Base-by-base conservation (phyloP, 2,329 filamentous ascomycete genomes). In the Fusarium neocosmosporiellum region DNA sequence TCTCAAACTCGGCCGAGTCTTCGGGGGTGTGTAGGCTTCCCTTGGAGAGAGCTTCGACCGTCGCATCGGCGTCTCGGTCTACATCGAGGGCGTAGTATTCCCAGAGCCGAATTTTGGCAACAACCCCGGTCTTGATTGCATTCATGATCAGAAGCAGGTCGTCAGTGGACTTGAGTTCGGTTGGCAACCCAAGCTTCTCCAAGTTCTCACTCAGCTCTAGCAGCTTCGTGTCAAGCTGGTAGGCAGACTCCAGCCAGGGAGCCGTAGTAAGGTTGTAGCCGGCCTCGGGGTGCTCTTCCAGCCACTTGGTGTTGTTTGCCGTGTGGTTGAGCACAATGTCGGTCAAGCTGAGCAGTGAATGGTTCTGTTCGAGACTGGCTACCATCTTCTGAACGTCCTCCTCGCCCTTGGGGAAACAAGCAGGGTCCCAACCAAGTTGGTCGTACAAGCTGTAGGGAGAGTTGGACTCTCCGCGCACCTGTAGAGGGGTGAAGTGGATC, bases 321-420 rank as follows among this genome's bases (percentile, higher is more conserved):
- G 96, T 99, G 84, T 99, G 96, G 79, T 99, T 99, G 86, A 96
- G 95, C 50, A 99, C 97, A 70, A 99, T 96, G 81, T 99, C 96
- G 1, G 96, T 98, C 84, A 99, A 84, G 70, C 94, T 94, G 65
- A 99, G 87, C 62, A 99, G 86, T 3, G 93, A 93, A 81, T 97
- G 91, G 60, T 97, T 91, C 59, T 91, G 88, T 82, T 98, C 94
- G 88, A 99, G 92, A 79, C 90, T 95, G 48, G 89, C 83, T 20
- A 97, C 90, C 86, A 99, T 87, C 54, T 90, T 87, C 66, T 91
- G 86, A 63, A 98, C 88, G 80, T 98, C 95, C 66, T 90, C 84
- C 82, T 98, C 94, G 58, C 96, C 97, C 57, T 90, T 90, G 2
- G 95, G 94, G 78, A 99, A 99, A 78, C 92, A 90, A 10, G 85